Evolutionary conservation across 1,284 basidiomycete genomes (phyloP), one percentile per base, ranked within the genome.

Genomic region (Irpex sp.): DNA sequence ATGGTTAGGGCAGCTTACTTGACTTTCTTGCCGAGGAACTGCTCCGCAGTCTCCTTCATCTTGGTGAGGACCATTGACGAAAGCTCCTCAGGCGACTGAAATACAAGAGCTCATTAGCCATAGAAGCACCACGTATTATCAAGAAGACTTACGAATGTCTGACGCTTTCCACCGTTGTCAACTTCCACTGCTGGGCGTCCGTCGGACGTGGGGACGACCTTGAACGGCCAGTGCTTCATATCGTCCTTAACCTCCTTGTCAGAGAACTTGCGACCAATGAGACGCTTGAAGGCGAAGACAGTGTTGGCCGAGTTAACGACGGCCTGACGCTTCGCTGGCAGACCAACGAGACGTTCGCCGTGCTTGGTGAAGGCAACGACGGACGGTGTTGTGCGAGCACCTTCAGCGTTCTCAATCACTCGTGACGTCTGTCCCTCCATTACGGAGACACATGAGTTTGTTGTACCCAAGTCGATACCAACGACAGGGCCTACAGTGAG

Each of bases 351-450:
- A 67, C 93, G 91, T 75, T 96, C 93, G 63, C 91, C 91, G 70
- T 94, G 86, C 78, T 98, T 98, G 67, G 96, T 95, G 84, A 99
- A 99, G 49, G 96, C 97, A 67, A 99, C 94, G 62, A 98, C 94
- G 58, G 96, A 99, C 8, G 97, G 97, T 35, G 96, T 99, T 67
- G 96, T 98, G 71, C 96, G 88, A 65, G 93, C 93, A 82, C 96
- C 96, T 81, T 99, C 96, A 10, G 95, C 81, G 82, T 99, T 98
- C 79, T 98, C 96, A 70, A 99, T 91, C 67, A 99, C 96, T 68
- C 93, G 90, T 61, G 96, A 86, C 55, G 88, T 90, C 80, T 95
- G 90, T 71, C 94, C 96, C 81, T 98, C 96, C 93, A 96, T 97
- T 67, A 96, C 84, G 58, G 93, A 90, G 65, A 96, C 93, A 79